These are phyloP conservation scores for Strombidium stylifer DNA, from an alignment of 73 alveolate species.

Conservation along the genomic window DNA sequence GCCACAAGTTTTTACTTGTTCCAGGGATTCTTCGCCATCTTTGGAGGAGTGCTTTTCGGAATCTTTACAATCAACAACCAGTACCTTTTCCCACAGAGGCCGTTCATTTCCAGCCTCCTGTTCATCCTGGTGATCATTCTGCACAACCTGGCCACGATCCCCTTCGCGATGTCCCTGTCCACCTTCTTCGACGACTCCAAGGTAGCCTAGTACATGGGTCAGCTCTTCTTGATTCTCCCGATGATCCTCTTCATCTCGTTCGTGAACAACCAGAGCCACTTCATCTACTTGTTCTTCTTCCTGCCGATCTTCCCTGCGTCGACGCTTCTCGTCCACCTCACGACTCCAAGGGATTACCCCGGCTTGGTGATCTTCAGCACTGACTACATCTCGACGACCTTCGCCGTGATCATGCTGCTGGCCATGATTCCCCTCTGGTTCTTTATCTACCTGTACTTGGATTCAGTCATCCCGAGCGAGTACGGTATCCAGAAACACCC, in stretches of 20 bases:
- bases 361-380: neutral
- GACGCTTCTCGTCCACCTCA: slow-evolving; percentile 14
- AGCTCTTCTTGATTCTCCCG: slow-evolving; percentile 35
- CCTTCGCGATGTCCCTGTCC: slow-evolving; percentile 56
- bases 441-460: slow-evolving; percentile 18
- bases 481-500: slow-evolving; percentile 29
- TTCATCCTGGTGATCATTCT: slow-evolving; percentile 35
- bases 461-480: slow-evolving; percentile 18
- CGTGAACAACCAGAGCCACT: neutral
- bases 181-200: slow-evolving; percentile 65
- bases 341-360: no score
- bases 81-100: no score
- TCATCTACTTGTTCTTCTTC: slow-evolving; percentile 28
- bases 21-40: slow-evolving; percentile 33
- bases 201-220: slow-evolving; percentile 42
- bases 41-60: no score
- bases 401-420: slow-evolving; percentile 24
- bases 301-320: slow-evolving; percentile 2
- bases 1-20: slow-evolving; percentile 49
- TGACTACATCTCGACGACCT: neutral
- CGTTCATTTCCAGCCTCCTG: no score
- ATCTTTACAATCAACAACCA: no score
- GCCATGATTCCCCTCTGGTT: slow-evolving; percentile 6
- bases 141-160: slow-evolving; percentile 43
- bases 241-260: slow-evolving; percentile 9